Percentiles rank a stretch among this genome's conserved stretches.
These are phyloP conservation scores for Fraxinus sp. DNA, from an alignment of 305 asterid species.

Conservation along the genomic window DNA sequence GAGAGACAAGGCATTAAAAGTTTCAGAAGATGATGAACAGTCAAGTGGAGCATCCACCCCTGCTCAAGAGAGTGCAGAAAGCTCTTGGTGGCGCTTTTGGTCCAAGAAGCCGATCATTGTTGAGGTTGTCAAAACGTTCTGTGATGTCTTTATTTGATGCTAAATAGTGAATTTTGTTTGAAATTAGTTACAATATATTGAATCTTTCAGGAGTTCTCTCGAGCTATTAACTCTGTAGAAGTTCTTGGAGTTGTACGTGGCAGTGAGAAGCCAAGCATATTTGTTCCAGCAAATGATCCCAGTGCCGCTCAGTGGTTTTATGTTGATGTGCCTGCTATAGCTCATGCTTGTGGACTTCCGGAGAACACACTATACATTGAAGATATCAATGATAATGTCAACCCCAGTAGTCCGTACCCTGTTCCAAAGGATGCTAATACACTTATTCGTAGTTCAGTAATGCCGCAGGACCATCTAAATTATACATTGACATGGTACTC, in stretches of 20 bases:
- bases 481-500: slow-evolving; percentile 82
- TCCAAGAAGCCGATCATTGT: slow-evolving; percentile 40
- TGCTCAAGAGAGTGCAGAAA: slow-evolving; percentile 37
- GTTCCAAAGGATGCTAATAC: slow-evolving; percentile 71
- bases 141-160: slow-evolving; percentile 14
- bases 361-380: slow-evolving; percentile 73
- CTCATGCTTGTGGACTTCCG: slow-evolving; percentile 71
- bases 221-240: slow-evolving; percentile 43
- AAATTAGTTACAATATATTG: slow-evolving; percentile 32
- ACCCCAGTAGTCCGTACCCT: slow-evolving; percentile 80
- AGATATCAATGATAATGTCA: slow-evolving; percentile 62
- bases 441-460: slow-evolving; percentile 72
- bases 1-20: slow-evolving; percentile 65
- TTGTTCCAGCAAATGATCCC: slow-evolving; percentile 96
- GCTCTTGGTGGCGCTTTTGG: slow-evolving; percentile 64
- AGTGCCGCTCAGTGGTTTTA: slow-evolving; percentile 80
- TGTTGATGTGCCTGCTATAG: slow-evolving; percentile 82
- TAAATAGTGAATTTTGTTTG: slow-evolving; percentile 9
- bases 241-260: slow-evolving; percentile 77
- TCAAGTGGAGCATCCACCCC: slow-evolving; percentile 36
- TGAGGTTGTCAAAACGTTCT: slow-evolving; percentile 43
- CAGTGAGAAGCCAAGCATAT: slow-evolving; percentile 93
- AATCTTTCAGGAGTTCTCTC: slow-evolving; percentile 53
- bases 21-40: slow-evolving; percentile 32
- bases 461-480: slow-evolving; percentile 96